Base-by-base conservation (phyloP, 2,329 filamentous ascomycete species). In the Emmonsia crescens region DNA sequence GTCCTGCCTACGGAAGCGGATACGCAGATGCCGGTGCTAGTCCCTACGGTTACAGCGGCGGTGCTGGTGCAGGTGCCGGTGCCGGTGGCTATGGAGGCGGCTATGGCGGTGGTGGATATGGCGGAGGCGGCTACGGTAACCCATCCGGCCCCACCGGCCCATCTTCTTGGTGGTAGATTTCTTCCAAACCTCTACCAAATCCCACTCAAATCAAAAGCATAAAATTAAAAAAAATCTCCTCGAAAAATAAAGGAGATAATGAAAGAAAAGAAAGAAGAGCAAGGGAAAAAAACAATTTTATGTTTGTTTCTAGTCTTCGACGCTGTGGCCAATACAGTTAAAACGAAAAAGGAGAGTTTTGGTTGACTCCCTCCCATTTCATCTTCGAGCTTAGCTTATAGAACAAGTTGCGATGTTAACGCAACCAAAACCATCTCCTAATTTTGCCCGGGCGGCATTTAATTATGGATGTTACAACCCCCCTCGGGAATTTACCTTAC, bases 81-180 rank as follows among this genome's bases (percentile, higher is more conserved):
- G n/a, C 44, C 21, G 68, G 72, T 57, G 70, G 71, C 58, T 65
- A 70, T 64, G 70, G 66, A 65, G 77, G 77, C 66, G 74, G 75
- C 14, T 52, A 52, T n/a, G 16, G 49, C 16, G 29, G 49, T 52
- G 49, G 42, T 5, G 42, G 49, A 33, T 52, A 52, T 52, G 49
- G 49, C 16, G 44, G 44, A 48, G 44, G 44, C 60, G 64, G 74
- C 64, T 79, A 79, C 65, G 77, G 77, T 64, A 79, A 79, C 73
- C 78, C 78, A 54, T 78, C 77, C 44, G 78, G 78, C 68, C 73
- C 78, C 65, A 78, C 75, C 57, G 78, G 78, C 60, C 78, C 78
- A 66, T 79, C 77, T 59, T 80, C 78, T 61, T 80, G 78, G 78
- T 80, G 78, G 78, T 80, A 48, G 21, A 27, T 46, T 48, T 48